These are phyloP conservation scores for Candida glucosophila DNA, from an alignment of 1,139 yeast species.

Conservation along the genomic window DNA sequence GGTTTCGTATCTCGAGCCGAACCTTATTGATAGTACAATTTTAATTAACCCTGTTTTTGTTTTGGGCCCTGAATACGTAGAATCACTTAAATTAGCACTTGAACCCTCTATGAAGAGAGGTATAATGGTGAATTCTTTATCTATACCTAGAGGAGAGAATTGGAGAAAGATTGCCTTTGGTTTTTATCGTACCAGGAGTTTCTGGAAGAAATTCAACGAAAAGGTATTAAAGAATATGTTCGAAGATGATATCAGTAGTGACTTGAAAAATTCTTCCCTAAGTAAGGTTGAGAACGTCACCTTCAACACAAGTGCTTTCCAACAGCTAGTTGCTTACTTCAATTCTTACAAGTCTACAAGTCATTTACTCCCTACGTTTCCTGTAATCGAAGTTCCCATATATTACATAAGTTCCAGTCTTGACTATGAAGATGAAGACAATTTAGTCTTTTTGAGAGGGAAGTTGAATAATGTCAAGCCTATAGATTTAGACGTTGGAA, in stretches of 20 bases:
- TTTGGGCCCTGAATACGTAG: conserved; percentile 5
- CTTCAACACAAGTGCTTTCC: too few relatives aligned
- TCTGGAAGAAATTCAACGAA: conserved; percentile 35
- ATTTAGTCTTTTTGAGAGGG: too few relatives aligned
- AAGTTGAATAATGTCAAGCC: too few relatives aligned
- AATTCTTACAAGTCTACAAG: too few relatives aligned
- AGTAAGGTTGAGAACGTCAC: too few relatives aligned
- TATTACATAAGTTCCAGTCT: too few relatives aligned
- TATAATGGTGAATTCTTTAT: conserved; percentile 5
- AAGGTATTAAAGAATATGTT: conserved; percentile 29
- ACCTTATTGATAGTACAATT: conserved; percentile 38
- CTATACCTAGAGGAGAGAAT: conserved; percentile 7
- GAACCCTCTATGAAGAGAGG: conserved; percentile 5
- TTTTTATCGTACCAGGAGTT: conserved; percentile 31
- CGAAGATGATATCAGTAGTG: conserved; percentile 20
- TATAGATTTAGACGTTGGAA: conserved; percentile 28
- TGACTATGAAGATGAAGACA: too few relatives aligned
- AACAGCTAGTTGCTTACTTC: too few relatives aligned
- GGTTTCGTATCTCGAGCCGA: conserved; percentile 37
- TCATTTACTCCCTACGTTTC: too few relatives aligned
- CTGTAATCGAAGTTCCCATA: too few relatives aligned
- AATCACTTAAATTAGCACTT: conserved; percentile 5
- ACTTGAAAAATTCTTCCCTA: too few relatives aligned
- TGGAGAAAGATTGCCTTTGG: conserved; percentile 18
- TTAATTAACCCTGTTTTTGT: conserved; percentile 49